Evolutionary conservation across 306 rosid species (phyloP), one percentile per base, ranked within the genome.

Genomic region (Quercus bicolor): DNA sequence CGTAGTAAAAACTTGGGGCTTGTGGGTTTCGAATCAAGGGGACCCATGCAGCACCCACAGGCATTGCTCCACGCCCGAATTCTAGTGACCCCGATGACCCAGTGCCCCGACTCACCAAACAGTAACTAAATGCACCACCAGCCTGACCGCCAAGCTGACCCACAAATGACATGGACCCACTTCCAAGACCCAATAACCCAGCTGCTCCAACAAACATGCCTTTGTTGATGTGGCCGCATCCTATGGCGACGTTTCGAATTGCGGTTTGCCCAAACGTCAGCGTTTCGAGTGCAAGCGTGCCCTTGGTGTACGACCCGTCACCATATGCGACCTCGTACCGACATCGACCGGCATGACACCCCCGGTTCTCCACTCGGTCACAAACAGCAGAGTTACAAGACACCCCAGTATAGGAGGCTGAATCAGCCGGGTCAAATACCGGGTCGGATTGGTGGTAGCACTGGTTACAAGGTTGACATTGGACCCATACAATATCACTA

Each of bases 181-280:
- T 91, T 12, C 98, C 98, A 2, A 94, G 91, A 14, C 98, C 97
- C 68, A 94, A 75, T 34, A 94, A 79, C 6, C 98, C 98, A 1
- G 96, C 96, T 0, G 98, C 98, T 48, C 93, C 98, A 0, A 90
- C 90, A 45, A 94, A 94, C 98, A 94, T 92, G 12, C 98, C 98
- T 40, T 75, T 89, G 10, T 94, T 94, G 85, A 78, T 86, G 57
- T 92, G 97, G 23, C 98, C 98, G 79, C 98, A 94, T 15, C 98
- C 98, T 74, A 94, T 94, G 14, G 97, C 98, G 4, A 92, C 83
- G 29, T 89, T 81, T 4, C 84, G 86, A 68, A 94, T 87, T 23
- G 85, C 16, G 14, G 90, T 85, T 24, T 80, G 78, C 5, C 97
- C 98, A 15, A 94, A 29, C 0, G 97, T 90, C 18, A 94, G 77